Conservation (phyloP, 257 asterid species). For the Haberlea rhodopensis region DNA sequence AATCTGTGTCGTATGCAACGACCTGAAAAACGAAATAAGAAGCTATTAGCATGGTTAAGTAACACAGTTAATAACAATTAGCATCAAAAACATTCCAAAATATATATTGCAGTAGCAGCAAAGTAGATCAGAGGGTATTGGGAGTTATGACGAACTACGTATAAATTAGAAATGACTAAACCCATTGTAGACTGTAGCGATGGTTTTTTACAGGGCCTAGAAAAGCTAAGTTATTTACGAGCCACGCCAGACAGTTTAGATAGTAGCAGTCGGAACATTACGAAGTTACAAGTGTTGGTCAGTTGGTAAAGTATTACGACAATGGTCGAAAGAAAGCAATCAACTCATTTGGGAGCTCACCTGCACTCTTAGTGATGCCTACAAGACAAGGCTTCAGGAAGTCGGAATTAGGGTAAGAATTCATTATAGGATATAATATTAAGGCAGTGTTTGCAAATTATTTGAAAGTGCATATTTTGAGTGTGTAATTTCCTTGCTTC, state of each 20-base stretch:
- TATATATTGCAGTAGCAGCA: constrained; percentile 2
- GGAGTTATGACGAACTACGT: constrained; percentile 1
- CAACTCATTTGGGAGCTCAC: too few species aligned
- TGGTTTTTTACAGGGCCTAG: not conserved
- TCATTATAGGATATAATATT: too few species aligned
- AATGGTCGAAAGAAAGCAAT: too few species aligned
- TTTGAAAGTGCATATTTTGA: too few species aligned
- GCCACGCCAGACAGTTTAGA: not conserved
- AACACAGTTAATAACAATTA: not conserved
- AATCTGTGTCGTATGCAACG: constrained; percentile 93
- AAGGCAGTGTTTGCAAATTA: too few species aligned
- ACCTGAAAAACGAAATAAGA: constrained; percentile 50
- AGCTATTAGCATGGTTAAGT: constrained; percentile 16
- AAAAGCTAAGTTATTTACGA: not conserved
- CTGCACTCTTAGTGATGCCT: too few species aligned
- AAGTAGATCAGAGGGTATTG: not conserved
- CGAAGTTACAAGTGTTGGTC: not conserved
- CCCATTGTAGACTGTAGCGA: not conserved
- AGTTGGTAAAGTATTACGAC: not conserved
- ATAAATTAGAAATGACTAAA: constrained; percentile 5
- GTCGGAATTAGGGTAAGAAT: too few species aligned
- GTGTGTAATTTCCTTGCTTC: too few species aligned
- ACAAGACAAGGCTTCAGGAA: too few species aligned
- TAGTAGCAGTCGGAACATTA: not conserved
- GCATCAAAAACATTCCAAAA: not conserved